Evolutionary conservation across 139 green algal genomes (phyloP), one percentile per base, ranked within the genome.

Genomic region (Microglena sp.): DNA sequence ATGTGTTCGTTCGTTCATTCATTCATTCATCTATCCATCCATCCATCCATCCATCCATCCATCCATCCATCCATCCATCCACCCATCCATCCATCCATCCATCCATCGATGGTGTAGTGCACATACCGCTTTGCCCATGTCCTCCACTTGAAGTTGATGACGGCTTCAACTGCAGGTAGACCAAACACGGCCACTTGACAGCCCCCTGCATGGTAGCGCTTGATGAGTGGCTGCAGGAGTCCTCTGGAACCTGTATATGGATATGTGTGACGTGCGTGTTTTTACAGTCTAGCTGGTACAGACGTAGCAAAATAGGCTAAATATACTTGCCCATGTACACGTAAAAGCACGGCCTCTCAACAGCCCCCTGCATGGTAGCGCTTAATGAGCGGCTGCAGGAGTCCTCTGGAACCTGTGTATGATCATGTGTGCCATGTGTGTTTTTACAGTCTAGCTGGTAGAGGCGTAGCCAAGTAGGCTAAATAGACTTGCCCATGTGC

Each of bases 301-400:
- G n/a, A n/a, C n/a, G n/a, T n/a, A n/a, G n/a, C n/a, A n/a, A n/a
- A n/a, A n/a, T n/a, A n/a, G n/a, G n/a, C n/a, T n/a, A n/a, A n/a
- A n/a, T n/a, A n/a, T n/a, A n/a, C n/a, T n/a, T n/a, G n/a, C n/a
- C n/a, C n/a, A n/a, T n/a, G n/a, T n/a, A n/a, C n/a, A n/a, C n/a
- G n/a, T n/a, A n/a, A n/a, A 63, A 84, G 80, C 18, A 76, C 77
- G 15, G 45, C 34, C 24, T 55, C 34, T 3, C 70, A 44, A 30
- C 70, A 79, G 57, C 60, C 75, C 26, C 61, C 57, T n/a, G 71
- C 58, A 31, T 82, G 67, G 66, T 70, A 82, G 18, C 73, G 65
- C 50, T 77, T 74, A 44, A 86, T 66, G 60, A 86, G 55, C 3
- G 77, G 79, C 36, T 79, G 73, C 66, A 86, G 76, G 45, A 86